Base-by-base conservation (phyloP, 257 asterid species). In the Rubia yunnanensis region DNA sequence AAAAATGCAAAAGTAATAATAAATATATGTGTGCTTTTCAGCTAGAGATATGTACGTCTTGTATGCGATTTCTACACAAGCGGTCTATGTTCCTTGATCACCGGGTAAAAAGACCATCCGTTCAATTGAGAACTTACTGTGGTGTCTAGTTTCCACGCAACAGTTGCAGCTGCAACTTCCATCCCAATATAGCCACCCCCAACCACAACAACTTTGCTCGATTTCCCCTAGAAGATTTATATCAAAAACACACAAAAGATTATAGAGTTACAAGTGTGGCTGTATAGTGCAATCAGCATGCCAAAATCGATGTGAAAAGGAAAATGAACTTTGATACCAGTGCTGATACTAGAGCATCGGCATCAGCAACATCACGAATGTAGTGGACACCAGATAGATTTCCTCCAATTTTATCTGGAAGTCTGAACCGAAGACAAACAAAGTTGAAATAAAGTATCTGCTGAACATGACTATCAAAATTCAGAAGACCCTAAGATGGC, bases 101-200 rank as follows among this genome's bases (percentile, higher is more conserved):
- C 7, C 8, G 14, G 17, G 55, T 3, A 52, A 56, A 49, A 0
- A 53, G 2, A 27, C 63, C 36, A 27, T n/a, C 11, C 73, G 61
- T 69, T 48, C 31, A 62, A 59, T 53, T 49, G 61, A 70, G 38
- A 10, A 77, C 95, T 79, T 76, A 91, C 98, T 27, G 96, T 89
- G 46, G 98, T 92, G 78, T 92, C 98, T 61, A 89, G 95, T 24
- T 89, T 89, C 98, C 98, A 92, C 56, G 82, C 97, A 72, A 76
- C 91, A 20, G 95, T 85, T 72, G 98, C 98, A 70, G 98, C 97
- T 50, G 98, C 97, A 71, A 92, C 95, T 79, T 92, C 98, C 98
- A 92, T 92, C 81, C 98, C 98, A 60, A 92, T 92, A 75, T 92
- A 92, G 76, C 98, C 98, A 79, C 98, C 98, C 65, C 98, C 98